Base-by-base conservation (phyloP, 768 basidiomycete genomes). In the Tephrocybe sp. region DNA sequence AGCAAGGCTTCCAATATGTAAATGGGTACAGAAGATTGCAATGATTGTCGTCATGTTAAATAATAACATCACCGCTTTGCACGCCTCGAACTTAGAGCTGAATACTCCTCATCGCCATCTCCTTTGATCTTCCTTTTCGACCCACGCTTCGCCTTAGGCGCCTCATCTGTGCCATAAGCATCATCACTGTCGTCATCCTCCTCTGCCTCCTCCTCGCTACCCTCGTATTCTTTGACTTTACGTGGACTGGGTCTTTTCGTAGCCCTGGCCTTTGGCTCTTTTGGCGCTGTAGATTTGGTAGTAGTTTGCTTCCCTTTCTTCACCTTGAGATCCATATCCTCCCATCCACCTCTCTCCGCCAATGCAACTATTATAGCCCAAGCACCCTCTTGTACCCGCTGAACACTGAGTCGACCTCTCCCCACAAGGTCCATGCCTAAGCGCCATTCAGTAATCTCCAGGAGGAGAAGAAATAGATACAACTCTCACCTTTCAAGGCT, bases 341-440 rank as follows among this genome's bases (percentile, higher is more conserved):
- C 84, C 89, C 91, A 96, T 0, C 92, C 93, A 1, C 93, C 93
- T 23, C 70, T 76, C 47, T 81, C 74, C 0, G 90, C 86, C 45
- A 98, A 64, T 45, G 65, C 54, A 14, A 71, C 61, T 9, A 94
- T 76, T 1, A 79, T 76, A 23, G 76, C 70, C 79, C 85, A 96
- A 3, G 90, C 84, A 8, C 65, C 71, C 51, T 78, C 71, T 19
- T 76, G 71, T 0, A 93, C 92, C 4, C 83, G 78, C 67, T 98
- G 94, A 1, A 98, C 92, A 62, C 92, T 95, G 38, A 97, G 75
- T 47, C 94, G 73, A 3, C 93, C 92, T 14, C 88, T 78, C 11
- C 76, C 86, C 12, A 96, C 77, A 17, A 98, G 72, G 44, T 85
- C 78, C 91, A 94, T 95, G 8, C 62, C 87, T 86, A 39, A 36